These are phyloP conservation scores for Ceratocystis smalleyi DNA, from an alignment of 2,329 filamentous ascomycete species.

Conservation along the genomic window DNA sequence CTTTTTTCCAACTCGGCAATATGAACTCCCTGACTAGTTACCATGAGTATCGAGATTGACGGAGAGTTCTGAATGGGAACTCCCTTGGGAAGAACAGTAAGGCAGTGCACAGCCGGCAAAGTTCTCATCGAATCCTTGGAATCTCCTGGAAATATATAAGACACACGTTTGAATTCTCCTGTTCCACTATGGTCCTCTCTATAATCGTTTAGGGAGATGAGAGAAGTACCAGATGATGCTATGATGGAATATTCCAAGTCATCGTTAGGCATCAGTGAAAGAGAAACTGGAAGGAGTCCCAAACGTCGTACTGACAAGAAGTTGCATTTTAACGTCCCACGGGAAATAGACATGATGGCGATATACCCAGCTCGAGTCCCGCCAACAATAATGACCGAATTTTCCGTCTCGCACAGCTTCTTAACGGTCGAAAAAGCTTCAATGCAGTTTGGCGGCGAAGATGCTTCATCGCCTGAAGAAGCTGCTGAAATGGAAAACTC, in stretches of 20 bases:
- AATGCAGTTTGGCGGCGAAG: slow-evolving; percentile 16
- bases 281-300: slow-evolving; percentile 24
- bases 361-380: slow-evolving; percentile 40
- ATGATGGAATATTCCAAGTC: slow-evolving; percentile 25
- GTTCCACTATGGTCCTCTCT: slow-evolving; percentile 19
- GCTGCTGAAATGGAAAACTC: slow-evolving; percentile 6
- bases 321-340: slow-evolving; percentile 1
- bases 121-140: slow-evolving; percentile 24
- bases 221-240: slow-evolving; percentile 33
- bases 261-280: not conserved
- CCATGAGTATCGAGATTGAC: slow-evolving; percentile 24
- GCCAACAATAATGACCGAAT: slow-evolving; percentile 25
- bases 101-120: slow-evolving; percentile 4
- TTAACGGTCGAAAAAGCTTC: slow-evolving; percentile 35
- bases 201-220: slow-evolving; percentile 30
- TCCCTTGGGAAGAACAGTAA: slow-evolving; percentile 7
- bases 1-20: slow-evolving; percentile 36
- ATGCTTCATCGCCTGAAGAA: not conserved
- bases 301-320: slow-evolving; percentile 18
- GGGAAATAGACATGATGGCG: slow-evolving; percentile 24
- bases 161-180: slow-evolving; percentile 27
- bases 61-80: not conserved
- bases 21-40: slow-evolving; percentile 35
- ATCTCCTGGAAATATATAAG: slow-evolving; percentile 38
- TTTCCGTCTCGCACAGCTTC: slow-evolving; percentile 21